A percentile compares a stretch with the other conserved stretches of the same genome.
These are phyloP conservation scores for Plasmodium adleri DNA, from an alignment of 169 alveolate genomes.

Conservation along the genomic window DNA sequence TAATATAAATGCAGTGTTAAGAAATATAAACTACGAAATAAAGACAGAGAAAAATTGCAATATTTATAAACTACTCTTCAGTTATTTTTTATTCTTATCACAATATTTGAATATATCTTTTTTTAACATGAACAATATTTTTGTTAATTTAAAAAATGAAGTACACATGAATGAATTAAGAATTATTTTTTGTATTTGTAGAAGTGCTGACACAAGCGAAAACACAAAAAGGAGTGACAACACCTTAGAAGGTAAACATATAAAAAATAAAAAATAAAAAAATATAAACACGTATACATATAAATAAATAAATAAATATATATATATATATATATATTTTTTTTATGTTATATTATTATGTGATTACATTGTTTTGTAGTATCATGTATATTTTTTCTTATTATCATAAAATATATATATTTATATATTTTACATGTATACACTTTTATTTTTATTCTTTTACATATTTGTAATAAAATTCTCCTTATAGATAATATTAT, in stretches of 20 bases:
- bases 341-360: background rate
- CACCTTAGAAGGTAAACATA: slow-evolving; percentile 7
- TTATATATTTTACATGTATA: background rate
- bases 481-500: slow-evolving; percentile 18
- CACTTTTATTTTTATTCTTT: background rate
- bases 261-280: background rate
- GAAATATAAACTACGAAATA: slow-evolving; percentile 20
- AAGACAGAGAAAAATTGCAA: background rate
- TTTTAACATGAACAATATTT: slow-evolving; percentile 49
- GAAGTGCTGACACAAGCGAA: background rate
- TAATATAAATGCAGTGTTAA: slow-evolving; percentile 1
- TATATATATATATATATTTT: background rate
- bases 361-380: background rate
- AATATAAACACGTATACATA: background rate
- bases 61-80: slow-evolving; percentile 10
- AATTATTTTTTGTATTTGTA: slow-evolving; percentile 12
- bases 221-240: too few relatives aligned
- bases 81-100: slow-evolving; percentile 35
- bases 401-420: background rate
- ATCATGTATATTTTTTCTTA: too few relatives aligned
- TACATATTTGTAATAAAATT: background rate
- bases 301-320: background rate
- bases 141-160: slow-evolving; percentile 22
- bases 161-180: slow-evolving; percentile 1
- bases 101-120: slow-evolving; percentile 37